Percentiles rank a stretch among this genome's conserved stretches.
Conservation (phyloP, 306 rosid genomes). For the Pterocarpus macrocarpus region DNA sequence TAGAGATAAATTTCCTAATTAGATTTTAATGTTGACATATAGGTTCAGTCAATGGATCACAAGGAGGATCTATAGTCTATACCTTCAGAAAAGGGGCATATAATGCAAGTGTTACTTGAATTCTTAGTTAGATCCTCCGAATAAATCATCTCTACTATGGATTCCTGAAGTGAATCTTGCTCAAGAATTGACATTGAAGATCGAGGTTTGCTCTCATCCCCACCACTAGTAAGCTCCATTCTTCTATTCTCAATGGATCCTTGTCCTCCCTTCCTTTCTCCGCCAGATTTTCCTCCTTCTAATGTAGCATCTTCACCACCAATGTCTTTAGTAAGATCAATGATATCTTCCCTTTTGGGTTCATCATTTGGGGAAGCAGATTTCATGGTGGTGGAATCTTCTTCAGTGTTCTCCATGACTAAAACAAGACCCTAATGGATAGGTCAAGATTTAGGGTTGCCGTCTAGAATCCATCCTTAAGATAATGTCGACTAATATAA, state of each 20-base stretch:
- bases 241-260: neutral
- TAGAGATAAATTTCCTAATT: neutral
- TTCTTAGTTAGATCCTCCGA: neutral
- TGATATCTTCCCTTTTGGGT: no score
- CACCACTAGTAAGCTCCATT: neutral
- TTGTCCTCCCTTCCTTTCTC: no score
- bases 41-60: no score
- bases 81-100: neutral
- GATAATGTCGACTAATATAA: no score
- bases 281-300: no score
- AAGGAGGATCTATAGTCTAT: neutral
- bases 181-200: neutral
- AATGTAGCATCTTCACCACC: neutral
- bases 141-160: neutral
- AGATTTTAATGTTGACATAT: neutral
- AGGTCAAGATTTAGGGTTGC: no score
- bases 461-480: no score
- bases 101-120: neutral
- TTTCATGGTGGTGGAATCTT: no score
- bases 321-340: neutral
- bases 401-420: no score
- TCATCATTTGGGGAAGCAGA: no score
- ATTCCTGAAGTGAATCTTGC: neutral
- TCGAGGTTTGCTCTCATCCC: neutral
- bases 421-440: neutral